Evolutionary conservation across 192 early-diverging fungal species (phyloP).

Genomic region (Gonapodya sp.): DNA sequence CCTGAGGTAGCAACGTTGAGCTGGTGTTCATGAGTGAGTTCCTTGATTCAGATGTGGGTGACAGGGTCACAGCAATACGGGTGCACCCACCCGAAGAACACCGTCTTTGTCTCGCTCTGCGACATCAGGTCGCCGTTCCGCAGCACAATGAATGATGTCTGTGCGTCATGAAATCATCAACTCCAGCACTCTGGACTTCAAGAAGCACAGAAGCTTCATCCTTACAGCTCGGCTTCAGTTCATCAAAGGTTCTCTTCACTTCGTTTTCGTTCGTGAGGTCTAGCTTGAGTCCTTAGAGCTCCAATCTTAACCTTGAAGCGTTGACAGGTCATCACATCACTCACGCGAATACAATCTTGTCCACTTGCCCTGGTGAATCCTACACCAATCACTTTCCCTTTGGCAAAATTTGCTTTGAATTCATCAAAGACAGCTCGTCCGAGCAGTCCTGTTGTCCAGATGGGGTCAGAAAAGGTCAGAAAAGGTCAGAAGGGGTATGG

Average conservation of each 20-base stretch:
- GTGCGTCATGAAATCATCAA: conserved; percentile 13
- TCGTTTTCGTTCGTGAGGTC: conserved; percentile 51
- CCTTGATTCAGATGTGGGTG: background rate
- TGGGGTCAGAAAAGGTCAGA: too few species aligned
- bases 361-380: conserved; percentile 50
- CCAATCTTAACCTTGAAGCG: background rate
- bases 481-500: background rate
- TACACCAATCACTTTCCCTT: conserved; percentile 53
- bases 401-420: conserved; percentile 24
- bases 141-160: conserved; percentile 74
- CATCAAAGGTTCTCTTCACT: conserved; percentile 38
- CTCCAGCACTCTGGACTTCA: background rate
- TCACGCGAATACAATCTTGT: conserved; percentile 40
- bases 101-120: conserved; percentile 55
- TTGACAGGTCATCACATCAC: background rate
- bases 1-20: conserved; percentile 61
- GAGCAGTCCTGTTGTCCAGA: conserved; percentile 71
- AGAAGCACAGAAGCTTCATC: background rate
- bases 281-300: conserved; percentile 26
- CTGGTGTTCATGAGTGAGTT: conserved; percentile 10
- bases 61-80: background rate
- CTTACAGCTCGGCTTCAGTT: conserved; percentile 45
- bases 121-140: conserved; percentile 75
- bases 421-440: conserved; percentile 59
- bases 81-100: conserved; percentile 32